These are phyloP conservation scores for Fraxinus angustifolia DNA, from an alignment of 305 asterid genomes.

Conservation along the genomic window DNA sequence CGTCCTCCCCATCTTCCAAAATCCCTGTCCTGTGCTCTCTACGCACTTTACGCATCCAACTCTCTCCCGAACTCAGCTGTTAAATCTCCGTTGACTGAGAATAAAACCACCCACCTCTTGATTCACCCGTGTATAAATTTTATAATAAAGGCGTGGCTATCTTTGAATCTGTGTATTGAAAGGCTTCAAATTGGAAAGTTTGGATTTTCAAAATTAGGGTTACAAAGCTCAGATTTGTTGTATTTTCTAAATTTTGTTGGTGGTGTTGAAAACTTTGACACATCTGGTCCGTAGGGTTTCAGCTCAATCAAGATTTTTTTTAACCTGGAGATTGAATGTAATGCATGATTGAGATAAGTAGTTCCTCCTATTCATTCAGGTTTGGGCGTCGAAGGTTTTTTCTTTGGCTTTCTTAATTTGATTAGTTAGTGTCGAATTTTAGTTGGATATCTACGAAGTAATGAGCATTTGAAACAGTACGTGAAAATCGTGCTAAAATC, in stretches of 20 bases:
- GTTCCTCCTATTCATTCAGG: constrained; percentile 23
- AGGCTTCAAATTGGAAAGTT: constrained; percentile 24
- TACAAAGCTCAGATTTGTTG: constrained; percentile 15
- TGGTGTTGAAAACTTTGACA: constrained; percentile 3
- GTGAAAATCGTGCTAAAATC: not conserved
- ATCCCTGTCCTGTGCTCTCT: constrained; percentile 48
- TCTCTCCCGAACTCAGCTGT: constrained; percentile 24
- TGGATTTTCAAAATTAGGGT: constrained; percentile 5
- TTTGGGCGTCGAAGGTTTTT: not conserved
- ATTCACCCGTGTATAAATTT: not conserved
- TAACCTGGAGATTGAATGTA: not conserved
- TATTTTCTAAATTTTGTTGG: constrained; percentile 8
- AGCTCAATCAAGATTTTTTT: not conserved
- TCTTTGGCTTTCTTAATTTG: constrained; percentile 26
- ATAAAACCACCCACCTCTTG: not conserved
- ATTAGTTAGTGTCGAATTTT: not conserved
- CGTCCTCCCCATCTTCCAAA: constrained; percentile 25
- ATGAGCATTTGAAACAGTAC: not conserved
- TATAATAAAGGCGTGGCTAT: not conserved
- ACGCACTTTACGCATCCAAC: constrained; percentile 62
- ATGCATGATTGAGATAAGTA: constrained; percentile 4
- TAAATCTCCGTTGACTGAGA: constrained; percentile 52
- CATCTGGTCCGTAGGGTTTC: constrained; percentile 14
- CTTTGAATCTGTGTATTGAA: constrained; percentile 27
- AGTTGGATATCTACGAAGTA: not conserved